Conservation (phyloP, 2,329 filamentous ascomycete species). For the Aspergillus ruber region DNA sequence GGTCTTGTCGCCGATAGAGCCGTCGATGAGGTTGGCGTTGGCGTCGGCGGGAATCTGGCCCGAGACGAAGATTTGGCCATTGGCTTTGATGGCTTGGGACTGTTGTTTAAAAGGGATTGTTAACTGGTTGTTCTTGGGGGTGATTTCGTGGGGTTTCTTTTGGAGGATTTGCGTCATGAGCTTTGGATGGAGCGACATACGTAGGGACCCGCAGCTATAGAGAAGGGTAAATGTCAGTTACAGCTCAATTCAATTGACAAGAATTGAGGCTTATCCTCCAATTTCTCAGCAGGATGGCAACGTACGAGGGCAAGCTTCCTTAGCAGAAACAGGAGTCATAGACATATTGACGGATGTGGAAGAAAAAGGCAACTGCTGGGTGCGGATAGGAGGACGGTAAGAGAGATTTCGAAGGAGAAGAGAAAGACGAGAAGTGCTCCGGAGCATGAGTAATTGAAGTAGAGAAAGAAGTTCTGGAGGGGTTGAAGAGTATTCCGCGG, state of each 20-base stretch:
- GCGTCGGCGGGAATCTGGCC: constrained; percentile 70
- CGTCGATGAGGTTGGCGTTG: constrained; percentile 54
- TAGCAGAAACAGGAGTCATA: constrained; percentile 34
- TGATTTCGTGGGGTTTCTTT: constrained; percentile 3
- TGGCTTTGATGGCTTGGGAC: constrained; percentile 60
- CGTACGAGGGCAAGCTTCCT: constrained; percentile 43
- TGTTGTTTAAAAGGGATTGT: constrained; percentile 13
- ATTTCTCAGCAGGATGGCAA: constrained; percentile 9
- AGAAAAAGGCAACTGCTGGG: constrained; percentile 2
- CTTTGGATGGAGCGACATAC: constrained; percentile 22
- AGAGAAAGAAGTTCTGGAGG: not conserved
- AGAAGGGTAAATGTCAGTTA: constrained; percentile 5
- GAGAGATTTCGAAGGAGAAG: constrained; percentile 7
- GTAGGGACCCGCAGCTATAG: constrained; percentile 37
- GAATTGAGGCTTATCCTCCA: too few relatives aligned
- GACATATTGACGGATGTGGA: constrained; percentile 28
- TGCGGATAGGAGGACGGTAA: constrained; percentile 5
- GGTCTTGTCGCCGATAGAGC: constrained; percentile 63
- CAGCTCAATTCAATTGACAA: not conserved
- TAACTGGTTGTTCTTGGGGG: not conserved
- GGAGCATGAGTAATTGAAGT: constrained; percentile 17
- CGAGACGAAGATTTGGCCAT: constrained; percentile 63
- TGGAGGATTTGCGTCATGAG: not conserved
- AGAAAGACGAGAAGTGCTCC: constrained; percentile 16
- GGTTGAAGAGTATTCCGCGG: constrained; percentile 12